Percentiles rank a stretch among this genome's conserved stretches.
Conservation (phyloP, 306 rosid species). For the Sesbania bispinosa region DNA sequence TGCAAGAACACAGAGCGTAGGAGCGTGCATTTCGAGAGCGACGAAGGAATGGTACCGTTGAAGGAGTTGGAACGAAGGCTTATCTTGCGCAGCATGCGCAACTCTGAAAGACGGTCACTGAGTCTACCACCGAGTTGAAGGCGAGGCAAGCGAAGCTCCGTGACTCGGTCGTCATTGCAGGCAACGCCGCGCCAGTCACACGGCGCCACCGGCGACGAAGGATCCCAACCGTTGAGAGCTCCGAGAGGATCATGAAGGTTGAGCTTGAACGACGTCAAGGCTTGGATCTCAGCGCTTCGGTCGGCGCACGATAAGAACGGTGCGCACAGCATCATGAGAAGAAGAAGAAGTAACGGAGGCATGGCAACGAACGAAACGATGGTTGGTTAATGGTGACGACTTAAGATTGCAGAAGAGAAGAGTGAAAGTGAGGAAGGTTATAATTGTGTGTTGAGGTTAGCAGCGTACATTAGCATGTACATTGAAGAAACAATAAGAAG, state of each 20-base stretch:
- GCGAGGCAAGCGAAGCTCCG: conserved; percentile 75
- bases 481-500: background rate
- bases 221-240: conserved; percentile 67
- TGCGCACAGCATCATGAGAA: conserved; percentile 38
- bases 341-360: conserved; percentile 26
- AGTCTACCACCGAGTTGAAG: conserved; percentile 76
- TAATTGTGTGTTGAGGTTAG: conserved; percentile 22
- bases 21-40: conserved; percentile 60
- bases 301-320: conserved; percentile 54
- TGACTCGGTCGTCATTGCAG: conserved; percentile 45
- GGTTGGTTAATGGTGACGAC: background rate
- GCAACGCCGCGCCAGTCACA: conserved; percentile 89
- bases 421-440: background rate
- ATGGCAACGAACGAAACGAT: background rate
- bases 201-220: conserved; percentile 69
- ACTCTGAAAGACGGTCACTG: conserved; percentile 51
- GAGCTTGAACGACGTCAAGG: conserved; percentile 64
- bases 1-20: conserved; percentile 68
- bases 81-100: conserved; percentile 56
- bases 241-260: conserved; percentile 69
- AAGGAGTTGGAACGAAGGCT: conserved; percentile 75
- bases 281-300: conserved; percentile 61
- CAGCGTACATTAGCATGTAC: conserved; percentile 36
- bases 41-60: conserved; percentile 72
- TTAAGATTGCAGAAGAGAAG: background rate